phyloP scores from a whole-genome alignment of 139 green algal species.

The Limnomonas spitsbergensis region DNA sequence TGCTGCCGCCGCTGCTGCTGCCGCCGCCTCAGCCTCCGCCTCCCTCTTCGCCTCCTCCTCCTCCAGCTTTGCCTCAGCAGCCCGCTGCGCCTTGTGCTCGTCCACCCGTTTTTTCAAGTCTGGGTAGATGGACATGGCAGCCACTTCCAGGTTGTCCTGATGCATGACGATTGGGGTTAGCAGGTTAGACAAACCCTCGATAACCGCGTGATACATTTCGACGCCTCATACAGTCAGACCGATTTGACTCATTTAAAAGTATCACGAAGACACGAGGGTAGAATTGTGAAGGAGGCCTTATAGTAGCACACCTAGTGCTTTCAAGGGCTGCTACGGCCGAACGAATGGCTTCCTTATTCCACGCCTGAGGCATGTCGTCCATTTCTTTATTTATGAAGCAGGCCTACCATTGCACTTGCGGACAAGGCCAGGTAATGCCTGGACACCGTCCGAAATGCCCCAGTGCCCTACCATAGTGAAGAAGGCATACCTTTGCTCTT shows the following conservation, averaged over 20 bases:
- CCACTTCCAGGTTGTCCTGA: background rate
- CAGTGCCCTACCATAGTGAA: background rate
- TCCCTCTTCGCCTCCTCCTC: background rate
- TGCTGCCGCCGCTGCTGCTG: background rate
- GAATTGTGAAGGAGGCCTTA: too few species aligned
- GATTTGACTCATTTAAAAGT: background rate
- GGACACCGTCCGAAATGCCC: background rate
- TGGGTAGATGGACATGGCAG: background rate
- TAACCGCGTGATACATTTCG: background rate
- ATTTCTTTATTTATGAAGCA: background rate
- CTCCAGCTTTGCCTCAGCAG: background rate
- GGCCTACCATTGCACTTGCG: background rate
- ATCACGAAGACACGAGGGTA: too few species aligned
- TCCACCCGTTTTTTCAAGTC: constrained; percentile 11
- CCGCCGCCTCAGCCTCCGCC: background rate
- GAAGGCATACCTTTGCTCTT: background rate
- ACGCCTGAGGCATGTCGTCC: background rate
- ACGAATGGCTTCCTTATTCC: too few species aligned
- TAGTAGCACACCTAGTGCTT: too few species aligned
- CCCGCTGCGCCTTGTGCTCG: background rate
- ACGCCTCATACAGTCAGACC: background rate
- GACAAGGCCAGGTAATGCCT: too few species aligned
- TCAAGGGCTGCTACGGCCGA: too few species aligned
- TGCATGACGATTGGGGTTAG: background rate
- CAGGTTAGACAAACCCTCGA: background rate